These are phyloP conservation scores for Aspergillus arachidicola DNA, from an alignment of 2,329 filamentous ascomycete species.

Conservation along the genomic window DNA sequence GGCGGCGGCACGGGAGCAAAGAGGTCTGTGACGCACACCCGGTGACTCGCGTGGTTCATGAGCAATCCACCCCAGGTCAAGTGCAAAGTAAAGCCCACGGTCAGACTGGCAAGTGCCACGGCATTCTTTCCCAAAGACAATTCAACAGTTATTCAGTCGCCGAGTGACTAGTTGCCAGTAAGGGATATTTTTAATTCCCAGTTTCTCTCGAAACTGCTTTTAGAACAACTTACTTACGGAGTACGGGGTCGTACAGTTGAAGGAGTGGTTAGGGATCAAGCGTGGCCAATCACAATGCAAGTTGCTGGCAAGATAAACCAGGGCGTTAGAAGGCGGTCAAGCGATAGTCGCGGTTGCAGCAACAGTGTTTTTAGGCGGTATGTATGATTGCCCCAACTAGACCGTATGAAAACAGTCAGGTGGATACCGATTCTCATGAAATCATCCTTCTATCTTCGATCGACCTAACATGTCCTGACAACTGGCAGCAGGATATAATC, in stretches of 20 bases:
- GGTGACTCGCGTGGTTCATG: slow-evolving; percentile 41
- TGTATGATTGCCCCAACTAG: background rate
- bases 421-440: background rate
- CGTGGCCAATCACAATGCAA: background rate
- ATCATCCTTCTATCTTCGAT: background rate
- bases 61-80: slow-evolving; percentile 17
- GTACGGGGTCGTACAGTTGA: background rate
- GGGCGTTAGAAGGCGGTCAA: slow-evolving; percentile 3
- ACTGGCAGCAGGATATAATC: background rate
- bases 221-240: background rate
- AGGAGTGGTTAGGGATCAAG: background rate
- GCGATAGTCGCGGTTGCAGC: background rate
- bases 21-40: slow-evolving; percentile 46
- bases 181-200: slow-evolving; percentile 4
- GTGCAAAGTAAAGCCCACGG: background rate
- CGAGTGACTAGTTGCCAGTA: background rate
- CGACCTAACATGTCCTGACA: background rate
- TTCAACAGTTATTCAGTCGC: background rate
- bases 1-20: slow-evolving; percentile 10
- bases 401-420: slow-evolving; percentile 4
- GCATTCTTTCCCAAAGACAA: background rate
- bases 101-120: slow-evolving; percentile 1
- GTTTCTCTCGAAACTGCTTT: background rate
- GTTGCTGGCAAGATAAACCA: background rate
- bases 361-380: background rate